Percentiles rank a stretch among this genome's conserved stretches.
Conservation (phyloP, 495 filamentous ascomycete species). For the Podospora australis region DNA sequence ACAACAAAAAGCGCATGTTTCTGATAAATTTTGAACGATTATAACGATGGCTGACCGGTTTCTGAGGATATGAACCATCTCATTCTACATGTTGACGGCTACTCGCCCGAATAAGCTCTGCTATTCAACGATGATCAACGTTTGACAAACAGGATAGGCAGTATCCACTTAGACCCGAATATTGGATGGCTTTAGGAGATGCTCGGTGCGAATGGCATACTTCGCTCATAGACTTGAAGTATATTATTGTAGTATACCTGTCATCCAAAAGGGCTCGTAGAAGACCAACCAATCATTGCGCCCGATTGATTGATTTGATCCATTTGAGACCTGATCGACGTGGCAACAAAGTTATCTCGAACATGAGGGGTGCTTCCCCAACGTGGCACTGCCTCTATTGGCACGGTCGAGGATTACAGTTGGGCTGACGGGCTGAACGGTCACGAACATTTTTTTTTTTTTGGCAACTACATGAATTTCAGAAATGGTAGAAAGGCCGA, state of each 20-base stretch:
- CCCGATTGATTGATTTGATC: background rate
- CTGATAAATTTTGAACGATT: background rate
- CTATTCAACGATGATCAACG: too few species aligned
- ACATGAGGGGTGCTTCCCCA: slow-evolving; percentile 3
- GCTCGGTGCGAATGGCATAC: background rate
- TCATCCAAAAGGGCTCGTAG: background rate
- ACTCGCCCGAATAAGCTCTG: background rate
- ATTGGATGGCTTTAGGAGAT: background rate
- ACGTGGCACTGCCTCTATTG: slow-evolving; percentile 6
- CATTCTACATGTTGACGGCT: too few species aligned
- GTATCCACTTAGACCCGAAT: too few species aligned
- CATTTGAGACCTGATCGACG: background rate
- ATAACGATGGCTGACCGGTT: background rate
- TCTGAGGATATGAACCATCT: too few species aligned
- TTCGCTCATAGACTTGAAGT: background rate
- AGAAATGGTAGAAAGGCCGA: background rate
- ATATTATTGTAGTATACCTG: background rate
- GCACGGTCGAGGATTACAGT: background rate
- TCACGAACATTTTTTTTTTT: too few species aligned
- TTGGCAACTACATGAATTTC: background rate
- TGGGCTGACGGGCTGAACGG: background rate
- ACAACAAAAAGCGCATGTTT: background rate
- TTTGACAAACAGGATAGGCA: too few species aligned
- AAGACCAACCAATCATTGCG: background rate
- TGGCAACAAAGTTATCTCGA: background rate